phyloP scores from a whole-genome alignment of 1,284 basidiomycete genomes.

The Cryptococcus maquisensis region DNA sequence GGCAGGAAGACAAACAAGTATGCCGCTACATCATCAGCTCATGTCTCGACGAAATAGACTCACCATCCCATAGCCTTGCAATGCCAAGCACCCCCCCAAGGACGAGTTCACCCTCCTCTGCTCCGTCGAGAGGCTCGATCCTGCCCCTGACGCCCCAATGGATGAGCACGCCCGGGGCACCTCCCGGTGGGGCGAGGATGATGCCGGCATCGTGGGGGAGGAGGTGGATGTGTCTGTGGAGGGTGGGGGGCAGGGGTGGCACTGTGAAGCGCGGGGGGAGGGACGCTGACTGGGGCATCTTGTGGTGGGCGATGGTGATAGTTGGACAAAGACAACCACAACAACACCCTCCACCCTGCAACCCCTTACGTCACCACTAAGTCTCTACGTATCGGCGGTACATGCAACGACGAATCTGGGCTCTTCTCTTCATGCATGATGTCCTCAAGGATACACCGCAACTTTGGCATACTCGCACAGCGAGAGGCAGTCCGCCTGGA shows the following conservation, averaged over 20 bases:
- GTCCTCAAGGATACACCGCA: not conserved
- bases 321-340: not conserved
- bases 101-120: conserved; percentile 23
- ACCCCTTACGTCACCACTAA: not conserved
- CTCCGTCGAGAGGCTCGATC: conserved; percentile 21
- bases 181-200: conserved; percentile 22
- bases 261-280: conserved; percentile 41
- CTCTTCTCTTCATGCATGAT: not conserved
- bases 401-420: not conserved
- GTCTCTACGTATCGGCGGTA: not conserved
- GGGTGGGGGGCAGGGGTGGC: conserved; percentile 39
- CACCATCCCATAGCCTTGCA: conserved; percentile 46
- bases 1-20: conserved; percentile 46
- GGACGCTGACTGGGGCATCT: conserved; percentile 9
- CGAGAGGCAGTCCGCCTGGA: conserved; percentile 4
- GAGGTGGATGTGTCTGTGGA: conserved; percentile 39
- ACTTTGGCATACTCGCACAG: conserved; percentile 7
- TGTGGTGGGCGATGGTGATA: not conserved
- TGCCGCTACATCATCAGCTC: not conserved
- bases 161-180: conserved; percentile 23
- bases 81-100: conserved; percentile 46
- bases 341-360: conserved; percentile 9
- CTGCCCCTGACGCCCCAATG: conserved; percentile 41
- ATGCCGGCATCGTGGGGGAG: conserved; percentile 30
- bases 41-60: conserved; percentile 6